phyloP scores from a whole-genome alignment of 2,329 filamentous ascomycete genomes.

The Botryotinia calthae region DNA sequence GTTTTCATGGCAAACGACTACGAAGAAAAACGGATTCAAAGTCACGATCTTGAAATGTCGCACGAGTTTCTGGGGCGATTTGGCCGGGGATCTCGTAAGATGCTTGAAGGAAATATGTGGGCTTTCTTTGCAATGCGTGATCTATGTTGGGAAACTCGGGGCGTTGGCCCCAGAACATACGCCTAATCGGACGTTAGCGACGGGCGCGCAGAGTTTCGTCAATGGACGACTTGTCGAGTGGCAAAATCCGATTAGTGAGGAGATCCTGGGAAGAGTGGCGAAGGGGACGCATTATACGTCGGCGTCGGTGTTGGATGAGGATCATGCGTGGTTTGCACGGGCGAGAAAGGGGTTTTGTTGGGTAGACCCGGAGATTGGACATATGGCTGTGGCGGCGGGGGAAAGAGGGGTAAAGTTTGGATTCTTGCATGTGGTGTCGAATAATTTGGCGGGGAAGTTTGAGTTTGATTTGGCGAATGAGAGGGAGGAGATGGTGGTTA shows the following conservation, averaged over 20 bases:
- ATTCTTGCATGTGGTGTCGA: conserved; percentile 3
- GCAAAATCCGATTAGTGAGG: not conserved
- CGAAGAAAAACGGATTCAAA: not conserved
- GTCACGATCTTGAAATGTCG: not conserved
- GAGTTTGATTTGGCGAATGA: conserved; percentile 11
- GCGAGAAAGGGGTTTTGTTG: not conserved
- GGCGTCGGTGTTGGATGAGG: conserved; percentile 3
- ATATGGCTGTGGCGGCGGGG: conserved; percentile 5
- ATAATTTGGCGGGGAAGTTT: not conserved
- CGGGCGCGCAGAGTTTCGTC: not conserved
- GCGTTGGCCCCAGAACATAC: not conserved
- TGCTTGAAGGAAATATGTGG: not conserved
- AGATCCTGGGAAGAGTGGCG: not conserved
- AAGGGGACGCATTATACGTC: not conserved
- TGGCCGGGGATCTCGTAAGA: not conserved
- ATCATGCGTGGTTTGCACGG: not conserved
- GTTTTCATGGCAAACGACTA: not conserved
- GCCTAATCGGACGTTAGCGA: not conserved
- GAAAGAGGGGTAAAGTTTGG: not conserved
- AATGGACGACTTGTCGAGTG: not conserved
- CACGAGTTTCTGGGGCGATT: not conserved
- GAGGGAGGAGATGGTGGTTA: not conserved
- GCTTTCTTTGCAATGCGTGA: not conserved
- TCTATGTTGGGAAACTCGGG: not conserved
- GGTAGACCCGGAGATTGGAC: conserved; percentile 7